A percentile compares a stretch with the other conserved stretches of the same genome.
phyloP scores from a whole-genome alignment of 805 yeast species.

The Cyberlindnera mississippiensis region DNA sequence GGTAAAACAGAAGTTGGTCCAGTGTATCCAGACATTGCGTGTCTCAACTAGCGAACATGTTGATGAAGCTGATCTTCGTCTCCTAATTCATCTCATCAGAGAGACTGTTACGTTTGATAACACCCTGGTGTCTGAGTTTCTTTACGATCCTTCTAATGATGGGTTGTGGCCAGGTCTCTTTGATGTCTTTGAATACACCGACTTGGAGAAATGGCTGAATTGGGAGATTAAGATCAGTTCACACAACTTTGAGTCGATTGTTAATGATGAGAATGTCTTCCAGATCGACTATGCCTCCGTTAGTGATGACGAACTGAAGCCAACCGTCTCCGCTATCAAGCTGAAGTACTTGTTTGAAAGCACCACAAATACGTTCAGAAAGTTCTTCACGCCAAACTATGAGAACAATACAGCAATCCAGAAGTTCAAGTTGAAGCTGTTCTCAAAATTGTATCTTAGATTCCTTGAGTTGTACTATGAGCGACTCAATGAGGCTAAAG shows the following conservation, averaged over 20 bases:
- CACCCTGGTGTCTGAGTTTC: conserved; percentile 34
- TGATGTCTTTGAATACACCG: conserved; percentile 21
- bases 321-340: conserved; percentile 40
- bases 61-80: conserved; percentile 14
- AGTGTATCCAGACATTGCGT: conserved; percentile 23
- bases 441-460: conserved; percentile 41
- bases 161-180: conserved; percentile 31
- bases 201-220: conserved; percentile 44
- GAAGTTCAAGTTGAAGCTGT: conserved; percentile 43
- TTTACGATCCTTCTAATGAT: conserved; percentile 34
- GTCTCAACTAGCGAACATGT: conserved; percentile 24
- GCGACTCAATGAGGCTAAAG: conserved; percentile 28
- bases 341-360: conserved; percentile 41
- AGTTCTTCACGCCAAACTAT: conserved; percentile 24
- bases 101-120: conserved; percentile 39
- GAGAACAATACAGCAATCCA: conserved; percentile 36
- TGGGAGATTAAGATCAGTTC: conserved; percentile 44
- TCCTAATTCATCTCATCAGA: conserved; percentile 32
- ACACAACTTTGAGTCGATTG: conserved; percentile 42
- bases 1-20: conserved; percentile 38
- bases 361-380: conserved; percentile 37
- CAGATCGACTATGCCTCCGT: conserved; percentile 43
- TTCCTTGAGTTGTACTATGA: conserved; percentile 37
- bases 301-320: conserved; percentile 29
- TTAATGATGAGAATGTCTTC: conserved; percentile 38